Evolutionary conservation across 495 filamentous ascomycete genomes (phyloP), one percentile per base, ranked within the genome.

Genomic region (Chaetomium fimeti): DNA sequence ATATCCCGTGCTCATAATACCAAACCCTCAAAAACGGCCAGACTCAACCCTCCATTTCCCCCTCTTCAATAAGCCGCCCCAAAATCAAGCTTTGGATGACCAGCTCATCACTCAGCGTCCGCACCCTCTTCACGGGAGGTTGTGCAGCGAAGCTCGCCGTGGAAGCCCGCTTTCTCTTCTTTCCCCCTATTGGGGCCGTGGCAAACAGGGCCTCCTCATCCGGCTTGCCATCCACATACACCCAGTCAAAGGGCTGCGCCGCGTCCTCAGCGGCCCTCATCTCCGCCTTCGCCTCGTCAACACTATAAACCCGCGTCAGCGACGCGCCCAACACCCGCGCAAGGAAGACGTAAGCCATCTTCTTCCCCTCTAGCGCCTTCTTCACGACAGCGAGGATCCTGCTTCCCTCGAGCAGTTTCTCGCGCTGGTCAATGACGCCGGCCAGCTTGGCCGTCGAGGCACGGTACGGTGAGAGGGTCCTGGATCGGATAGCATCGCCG

Each of bases 51-150:
- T 75, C 72, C 74, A 81, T 73, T 64, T 81, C 79, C 13, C 74
- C 82, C 48, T 87, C 84, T 58, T 91, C 89, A 67, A 90, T 81
- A 66, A 97, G 69, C 61, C 84, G 84, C 6, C 93, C 94, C 59
- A 97, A 70, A 66, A 98, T 97, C 64, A 98, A 77, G 73, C 92
- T 97, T 79, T 98, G 95, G 62, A 96, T 87, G 36, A 98, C 85
- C 71, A 91, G 86, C 72, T 98, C 93, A 77, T 96, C 91, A 38
- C 88, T 88, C 51, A 96, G 83, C 72, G 76, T 78, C 72, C 81
- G 83, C 43, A 88, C 77, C 68, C 74, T 81, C 67, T 83, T 82
- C 58, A 68, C 70, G 57, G 79, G 70, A 64, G 62, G 68, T 63
- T 77, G 69, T 49, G 67, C 67, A 28, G 45, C 55, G 20, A 27